These are phyloP conservation scores for Trichoderma virens DNA, from an alignment of 495 filamentous ascomycete species.

Conservation along the genomic window DNA sequence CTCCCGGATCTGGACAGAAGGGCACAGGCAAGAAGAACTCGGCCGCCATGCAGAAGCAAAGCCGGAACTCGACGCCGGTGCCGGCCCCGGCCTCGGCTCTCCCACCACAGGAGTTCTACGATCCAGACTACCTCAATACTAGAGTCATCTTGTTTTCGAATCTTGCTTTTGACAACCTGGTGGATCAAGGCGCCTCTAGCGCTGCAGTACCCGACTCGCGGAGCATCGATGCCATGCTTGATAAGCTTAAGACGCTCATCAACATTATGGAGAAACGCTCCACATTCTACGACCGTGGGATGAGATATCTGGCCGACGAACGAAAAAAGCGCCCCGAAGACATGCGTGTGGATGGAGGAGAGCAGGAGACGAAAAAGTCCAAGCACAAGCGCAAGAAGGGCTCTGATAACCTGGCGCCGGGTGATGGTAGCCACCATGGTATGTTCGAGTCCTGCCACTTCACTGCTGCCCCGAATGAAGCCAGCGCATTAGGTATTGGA, in stretches of 20 bases:
- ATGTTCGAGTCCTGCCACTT: constrained; percentile 24
- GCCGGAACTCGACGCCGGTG: constrained; percentile 76
- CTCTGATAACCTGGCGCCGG: constrained; percentile 49
- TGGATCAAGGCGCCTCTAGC: constrained; percentile 54
- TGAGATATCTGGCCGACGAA: constrained; percentile 59
- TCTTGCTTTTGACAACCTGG: constrained; percentile 64
- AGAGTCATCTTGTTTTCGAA: constrained; percentile 37
- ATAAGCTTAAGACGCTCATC: constrained; percentile 57
- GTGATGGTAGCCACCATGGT: constrained; percentile 57
- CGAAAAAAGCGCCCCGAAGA: constrained; percentile 51
- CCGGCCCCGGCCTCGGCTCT: constrained; percentile 37
- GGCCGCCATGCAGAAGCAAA: constrained; percentile 65
- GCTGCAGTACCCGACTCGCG: constrained; percentile 66
- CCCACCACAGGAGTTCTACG: constrained; percentile 47
- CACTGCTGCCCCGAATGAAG: background rate
- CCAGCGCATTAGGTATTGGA: no score
- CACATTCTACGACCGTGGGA: constrained; percentile 59
- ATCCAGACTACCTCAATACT: constrained; percentile 59
- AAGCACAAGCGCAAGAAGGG: constrained; percentile 54
- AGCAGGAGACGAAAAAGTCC: constrained; percentile 43
- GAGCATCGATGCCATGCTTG: constrained; percentile 59
- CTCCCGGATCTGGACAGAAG: constrained; percentile 52
- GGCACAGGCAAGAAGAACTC: constrained; percentile 67
- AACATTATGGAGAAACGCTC: constrained; percentile 58
- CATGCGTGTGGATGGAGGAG: constrained; percentile 35